Evolutionary conservation across 768 basidiomycete genomes (phyloP), one percentile per base, ranked within the genome.

Genomic region (Tylopilus cervinicoccineus): DNA sequence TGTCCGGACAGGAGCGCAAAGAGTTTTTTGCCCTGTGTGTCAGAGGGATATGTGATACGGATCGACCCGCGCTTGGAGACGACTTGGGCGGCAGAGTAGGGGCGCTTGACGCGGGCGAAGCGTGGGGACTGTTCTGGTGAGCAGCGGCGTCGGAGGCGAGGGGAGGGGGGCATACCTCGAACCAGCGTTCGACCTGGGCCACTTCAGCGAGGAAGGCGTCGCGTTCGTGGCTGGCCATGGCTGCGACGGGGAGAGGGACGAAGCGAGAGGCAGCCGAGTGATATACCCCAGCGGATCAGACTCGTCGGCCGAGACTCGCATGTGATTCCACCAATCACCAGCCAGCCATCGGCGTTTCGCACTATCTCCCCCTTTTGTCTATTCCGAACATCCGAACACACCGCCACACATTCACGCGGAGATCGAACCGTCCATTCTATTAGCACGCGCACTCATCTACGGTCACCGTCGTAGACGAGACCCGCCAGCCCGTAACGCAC

Each of bases 1-100:
- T 96, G 93, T 53, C 88, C 75, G 42, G 79, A 75, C 54, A 99
- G 79, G 50, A 86, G 64, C 7, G 66, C 60, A 76, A 80, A 95
- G 31, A 96, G 79, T 70, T 98, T 98, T 78, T 93, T 90, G 54
- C 78, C 94, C 64, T 81, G 79, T 2, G 83, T 59, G 62, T 91
- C 79, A 41, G 93, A 93, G 13, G 95, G 88, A 68, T 98, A 98
- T 38, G 81, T 73, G 55, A 93, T 85, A 10, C 78, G 75, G 45
- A 99, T 70, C 5, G 88, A 92, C 8, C 96, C 96, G 28, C 95
- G 80, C 72, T 98, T 97, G 17, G 88, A 77, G 52, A 97, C 93
- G 58, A 98, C 94, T 52, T 97, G 85, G 20, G 83, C 84, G 11
- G 95, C 93, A 38, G 88, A 86, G 73, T 97, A 99, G 5, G 93